These are phyloP conservation scores for Conringia planisiliqua DNA, from an alignment of 345 rosid species.

Conservation along the genomic window DNA sequence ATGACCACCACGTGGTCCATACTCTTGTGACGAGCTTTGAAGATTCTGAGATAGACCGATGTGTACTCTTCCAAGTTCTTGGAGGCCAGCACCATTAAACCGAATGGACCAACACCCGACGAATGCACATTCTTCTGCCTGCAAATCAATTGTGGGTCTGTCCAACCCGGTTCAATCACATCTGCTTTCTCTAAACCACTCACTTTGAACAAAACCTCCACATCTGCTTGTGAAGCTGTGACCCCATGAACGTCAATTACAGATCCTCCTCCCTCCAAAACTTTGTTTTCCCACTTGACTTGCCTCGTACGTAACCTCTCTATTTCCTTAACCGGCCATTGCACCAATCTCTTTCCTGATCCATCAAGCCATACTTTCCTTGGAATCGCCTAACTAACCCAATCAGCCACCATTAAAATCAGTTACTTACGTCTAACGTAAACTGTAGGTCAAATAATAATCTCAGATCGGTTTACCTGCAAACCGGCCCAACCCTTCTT, in stretches of 20 bases:
- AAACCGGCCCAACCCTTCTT: slow-evolving; percentile 56
- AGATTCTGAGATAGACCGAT: slow-evolving; percentile 57
- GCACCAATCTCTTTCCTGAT: slow-evolving; percentile 51
- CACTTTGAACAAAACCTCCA: slow-evolving; percentile 53
- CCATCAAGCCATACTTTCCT: slow-evolving; percentile 49
- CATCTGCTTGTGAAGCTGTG: slow-evolving; percentile 66
- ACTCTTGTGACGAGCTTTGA: slow-evolving; percentile 33
- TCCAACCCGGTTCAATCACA: slow-evolving; percentile 53
- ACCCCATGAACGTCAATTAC: slow-evolving; percentile 41
- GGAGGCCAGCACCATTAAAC: slow-evolving; percentile 53
- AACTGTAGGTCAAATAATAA: not conserved
- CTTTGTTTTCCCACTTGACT: slow-evolving; percentile 26
- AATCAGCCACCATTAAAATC: not conserved
- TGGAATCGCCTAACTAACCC: slow-evolving; percentile 45
- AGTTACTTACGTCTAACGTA: not conserved
- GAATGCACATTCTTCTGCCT: slow-evolving; percentile 38
- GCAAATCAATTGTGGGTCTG: slow-evolving; percentile 50
- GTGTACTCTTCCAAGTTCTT: slow-evolving; percentile 51
- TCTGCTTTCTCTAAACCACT: slow-evolving; percentile 47
- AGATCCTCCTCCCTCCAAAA: slow-evolving; percentile 40
- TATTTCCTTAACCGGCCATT: slow-evolving; percentile 64
- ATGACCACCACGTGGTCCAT: slow-evolving; percentile 46
- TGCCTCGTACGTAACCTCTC: slow-evolving; percentile 36
- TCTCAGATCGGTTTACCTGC: slow-evolving; percentile 29
- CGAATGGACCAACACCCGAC: slow-evolving; percentile 68